Evolutionary conservation across 805 yeast genomes (phyloP).

Genomic region (Komagataella pastoris): DNA sequence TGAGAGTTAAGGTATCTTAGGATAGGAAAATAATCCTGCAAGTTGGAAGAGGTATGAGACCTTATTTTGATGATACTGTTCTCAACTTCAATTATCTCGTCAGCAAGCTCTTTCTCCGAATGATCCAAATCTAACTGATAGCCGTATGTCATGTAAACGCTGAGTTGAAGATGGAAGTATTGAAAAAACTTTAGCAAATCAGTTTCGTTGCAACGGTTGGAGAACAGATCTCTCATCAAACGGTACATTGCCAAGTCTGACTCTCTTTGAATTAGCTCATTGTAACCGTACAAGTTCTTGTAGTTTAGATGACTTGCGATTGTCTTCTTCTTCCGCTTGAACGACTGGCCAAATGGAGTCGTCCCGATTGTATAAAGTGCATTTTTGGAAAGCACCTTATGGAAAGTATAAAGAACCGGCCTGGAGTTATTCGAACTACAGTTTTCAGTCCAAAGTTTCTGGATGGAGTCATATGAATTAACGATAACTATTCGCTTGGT

Average conservation of each 20-base stretch:
- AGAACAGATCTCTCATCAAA: background rate
- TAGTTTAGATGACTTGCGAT: conserved; percentile 30
- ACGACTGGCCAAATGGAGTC: conserved; percentile 42
- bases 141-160: conserved; percentile 41
- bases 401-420: conserved; percentile 57
- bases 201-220: background rate
- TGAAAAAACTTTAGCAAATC: background rate
- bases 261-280: conserved; percentile 24
- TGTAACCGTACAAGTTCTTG: conserved; percentile 17
- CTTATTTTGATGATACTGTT: conserved; percentile 41
- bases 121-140: conserved; percentile 27
- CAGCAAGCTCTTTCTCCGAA: conserved; percentile 23
- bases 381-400: conserved; percentile 38
- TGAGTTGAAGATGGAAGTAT: conserved; percentile 27
- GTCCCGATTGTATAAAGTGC: conserved; percentile 55
- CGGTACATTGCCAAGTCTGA: conserved; percentile 11
- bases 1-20: conserved; percentile 19
- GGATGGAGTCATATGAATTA: conserved; percentile 45
- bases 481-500: conserved; percentile 43
- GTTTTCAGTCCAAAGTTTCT: conserved; percentile 36
- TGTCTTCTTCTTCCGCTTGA: conserved; percentile 30
- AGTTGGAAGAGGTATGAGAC: conserved; percentile 37
- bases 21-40: conserved; percentile 39
- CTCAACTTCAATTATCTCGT: conserved; percentile 42
- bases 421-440: conserved; percentile 49